Conservation (phyloP, 495 filamentous ascomycete species). For the Umbilicaria muhlenbergii region DNA sequence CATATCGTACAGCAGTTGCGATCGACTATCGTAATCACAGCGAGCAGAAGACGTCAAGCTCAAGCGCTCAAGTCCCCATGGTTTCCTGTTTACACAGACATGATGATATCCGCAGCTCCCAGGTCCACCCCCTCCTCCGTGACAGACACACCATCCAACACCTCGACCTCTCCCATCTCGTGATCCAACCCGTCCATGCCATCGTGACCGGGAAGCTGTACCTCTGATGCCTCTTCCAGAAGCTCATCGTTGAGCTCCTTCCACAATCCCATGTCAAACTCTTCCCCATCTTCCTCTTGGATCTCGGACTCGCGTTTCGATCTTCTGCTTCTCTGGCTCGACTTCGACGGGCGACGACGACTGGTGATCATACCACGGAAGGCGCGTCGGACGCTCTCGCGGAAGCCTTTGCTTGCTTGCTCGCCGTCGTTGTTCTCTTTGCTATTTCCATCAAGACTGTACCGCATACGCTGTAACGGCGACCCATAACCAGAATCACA, state of each 20-base stretch:
- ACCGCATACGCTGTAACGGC: no score
- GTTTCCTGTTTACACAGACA: slow-evolving; percentile 14
- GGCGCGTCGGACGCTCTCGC: slow-evolving; percentile 8
- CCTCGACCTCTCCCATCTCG: slow-evolving; percentile 18
- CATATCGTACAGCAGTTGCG: no score
- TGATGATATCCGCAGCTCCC: slow-evolving; percentile 35
- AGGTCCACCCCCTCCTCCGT: slow-evolving; percentile 40
- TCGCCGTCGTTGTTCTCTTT: neutral
- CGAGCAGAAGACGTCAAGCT: no score
- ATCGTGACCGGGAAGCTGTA: slow-evolving; percentile 5
- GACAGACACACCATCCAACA: slow-evolving; percentile 36
- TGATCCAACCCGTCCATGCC: slow-evolving; percentile 4
- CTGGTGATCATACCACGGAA: slow-evolving; percentile 8
- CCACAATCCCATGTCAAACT: slow-evolving; percentile 10
- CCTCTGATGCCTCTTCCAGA: slow-evolving; percentile 3
- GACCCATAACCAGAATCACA: no score
- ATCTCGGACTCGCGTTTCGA: neutral
- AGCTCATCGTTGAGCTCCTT: slow-evolving; percentile 9
- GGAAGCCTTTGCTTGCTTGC: slow-evolving; percentile 9
- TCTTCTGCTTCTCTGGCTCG: neutral
- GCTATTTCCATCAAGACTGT: no score
- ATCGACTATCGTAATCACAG: no score
- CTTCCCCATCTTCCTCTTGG: slow-evolving; percentile 1
- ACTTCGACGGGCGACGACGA: neutral
- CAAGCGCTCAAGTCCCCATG: neutral